Evolutionary conservation across 2,329 filamentous ascomycete genomes (phyloP).

Genomic region (Hysterium pulicare): DNA sequence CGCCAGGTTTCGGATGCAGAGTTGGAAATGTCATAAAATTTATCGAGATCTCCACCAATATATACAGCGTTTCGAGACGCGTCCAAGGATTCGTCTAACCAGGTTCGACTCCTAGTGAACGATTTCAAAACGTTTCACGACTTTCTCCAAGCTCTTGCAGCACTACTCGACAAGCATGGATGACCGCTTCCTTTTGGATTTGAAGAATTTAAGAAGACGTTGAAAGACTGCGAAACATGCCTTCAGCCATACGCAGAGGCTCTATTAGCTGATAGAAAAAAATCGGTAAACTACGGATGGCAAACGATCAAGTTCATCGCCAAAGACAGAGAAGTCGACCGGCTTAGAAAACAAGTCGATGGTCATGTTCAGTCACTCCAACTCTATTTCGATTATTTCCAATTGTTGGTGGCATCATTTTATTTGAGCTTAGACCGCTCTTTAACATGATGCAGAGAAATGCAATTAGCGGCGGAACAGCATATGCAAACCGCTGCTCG

Average conservation of each 20-base stretch:
- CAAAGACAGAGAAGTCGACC: neutral
- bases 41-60: neutral
- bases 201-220: slow-evolving; percentile 1
- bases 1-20: neutral
- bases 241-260: slow-evolving; percentile 1
- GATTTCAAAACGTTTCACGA: slow-evolving; percentile 1
- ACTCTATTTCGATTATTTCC: neutral
- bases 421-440: neutral
- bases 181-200: neutral
- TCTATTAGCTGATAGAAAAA: neutral
- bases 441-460: neutral
- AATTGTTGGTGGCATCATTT: neutral
- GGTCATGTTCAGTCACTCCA: neutral
- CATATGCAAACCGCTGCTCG: neutral
- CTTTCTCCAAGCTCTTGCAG: neutral
- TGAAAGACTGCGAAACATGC: neutral
- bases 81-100: neutral
- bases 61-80: neutral
- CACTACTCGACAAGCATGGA: neutral
- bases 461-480: slow-evolving; percentile 1
- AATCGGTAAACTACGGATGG: neutral
- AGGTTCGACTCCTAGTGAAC: neutral
- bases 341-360: neutral
- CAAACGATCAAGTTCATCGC: neutral
- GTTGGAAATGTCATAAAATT: neutral